Evolutionary conservation across 75 land plant genomes (phyloP).

Genomic region (Picea sitchensis): DNA sequence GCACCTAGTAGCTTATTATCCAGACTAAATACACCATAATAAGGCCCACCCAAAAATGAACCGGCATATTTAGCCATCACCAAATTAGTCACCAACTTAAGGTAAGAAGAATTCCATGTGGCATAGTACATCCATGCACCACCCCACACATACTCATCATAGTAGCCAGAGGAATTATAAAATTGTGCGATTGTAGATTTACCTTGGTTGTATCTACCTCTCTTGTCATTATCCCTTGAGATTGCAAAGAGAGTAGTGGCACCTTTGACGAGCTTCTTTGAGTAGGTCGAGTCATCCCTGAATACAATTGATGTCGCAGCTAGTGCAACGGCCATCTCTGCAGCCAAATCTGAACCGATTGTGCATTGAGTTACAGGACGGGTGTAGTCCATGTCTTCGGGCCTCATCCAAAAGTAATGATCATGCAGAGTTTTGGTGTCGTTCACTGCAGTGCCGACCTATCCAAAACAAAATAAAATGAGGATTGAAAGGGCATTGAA

Average conservation of each 20-base stretch:
- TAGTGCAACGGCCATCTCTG: conserved; percentile 54
- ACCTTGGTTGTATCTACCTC: conserved; percentile 6
- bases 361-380: conserved; percentile 39
- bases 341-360: conserved; percentile 54
- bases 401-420: conserved; percentile 94
- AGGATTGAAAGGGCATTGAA: too few species aligned
- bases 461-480: neutral
- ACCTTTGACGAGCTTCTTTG: conserved; percentile 56
- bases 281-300: conserved; percentile 78
- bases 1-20: conserved; percentile 97
- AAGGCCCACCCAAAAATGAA: conserved; percentile 77
- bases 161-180: too few species aligned
- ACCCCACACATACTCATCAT: too few species aligned
- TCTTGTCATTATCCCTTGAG: conserved; percentile 30
- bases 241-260: conserved; percentile 35
- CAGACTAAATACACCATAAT: conserved; percentile 87
- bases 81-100: conserved; percentile 56
- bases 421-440: conserved; percentile 40
- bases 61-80: conserved; percentile 75
- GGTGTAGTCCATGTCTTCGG: conserved; percentile 80
- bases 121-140: too few species aligned
- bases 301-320: conserved; percentile 97
- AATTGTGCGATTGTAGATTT: too few species aligned
- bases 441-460: conserved; percentile 4
- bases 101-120: too few species aligned